phyloP scores from a whole-genome alignment of 2,329 filamentous ascomycete species.

The Epichloe amarillans region DNA sequence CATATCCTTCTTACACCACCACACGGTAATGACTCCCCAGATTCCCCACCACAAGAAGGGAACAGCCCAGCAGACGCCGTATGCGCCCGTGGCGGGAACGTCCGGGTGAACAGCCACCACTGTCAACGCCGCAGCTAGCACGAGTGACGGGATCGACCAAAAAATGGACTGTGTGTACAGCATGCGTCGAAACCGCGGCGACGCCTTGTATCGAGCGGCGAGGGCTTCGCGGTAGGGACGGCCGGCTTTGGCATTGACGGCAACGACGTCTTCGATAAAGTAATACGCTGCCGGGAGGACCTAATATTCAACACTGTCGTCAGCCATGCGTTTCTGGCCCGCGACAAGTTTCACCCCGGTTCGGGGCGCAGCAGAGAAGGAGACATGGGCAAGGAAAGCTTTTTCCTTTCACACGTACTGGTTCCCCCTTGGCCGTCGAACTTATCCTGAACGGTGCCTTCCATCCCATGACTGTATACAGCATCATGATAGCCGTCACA shows the following conservation, averaged over 20 bases:
- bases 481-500: slow-evolving; percentile 24
- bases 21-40: slow-evolving; percentile 22
- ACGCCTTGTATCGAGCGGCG: slow-evolving; percentile 27
- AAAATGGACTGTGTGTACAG: slow-evolving; percentile 26
- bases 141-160: slow-evolving; percentile 27
- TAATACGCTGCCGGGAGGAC: slow-evolving; percentile 50
- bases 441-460: slow-evolving; percentile 48
- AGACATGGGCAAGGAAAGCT: background rate
- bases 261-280: slow-evolving; percentile 53
- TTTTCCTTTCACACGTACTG: slow-evolving; percentile 11
- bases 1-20: slow-evolving; percentile 25
- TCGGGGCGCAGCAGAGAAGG: too few species aligned
- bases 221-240: slow-evolving; percentile 28
- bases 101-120: slow-evolving; percentile 21
- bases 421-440: slow-evolving; percentile 41
- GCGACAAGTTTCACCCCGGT: too few species aligned
- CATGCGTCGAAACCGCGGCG: slow-evolving; percentile 28
- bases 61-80: slow-evolving; percentile 27
- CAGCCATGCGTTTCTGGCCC: background rate
- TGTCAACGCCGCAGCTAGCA: slow-evolving; percentile 24
- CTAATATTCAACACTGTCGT: slow-evolving; percentile 5
- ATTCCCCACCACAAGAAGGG: slow-evolving; percentile 24
- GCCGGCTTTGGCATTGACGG: slow-evolving; percentile 50
- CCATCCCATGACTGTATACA: slow-evolving; percentile 23
- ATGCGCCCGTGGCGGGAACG: slow-evolving; percentile 22